phyloP scores from a whole-genome alignment of 139 green algal species.

The Coccomyxa sp. region DNA sequence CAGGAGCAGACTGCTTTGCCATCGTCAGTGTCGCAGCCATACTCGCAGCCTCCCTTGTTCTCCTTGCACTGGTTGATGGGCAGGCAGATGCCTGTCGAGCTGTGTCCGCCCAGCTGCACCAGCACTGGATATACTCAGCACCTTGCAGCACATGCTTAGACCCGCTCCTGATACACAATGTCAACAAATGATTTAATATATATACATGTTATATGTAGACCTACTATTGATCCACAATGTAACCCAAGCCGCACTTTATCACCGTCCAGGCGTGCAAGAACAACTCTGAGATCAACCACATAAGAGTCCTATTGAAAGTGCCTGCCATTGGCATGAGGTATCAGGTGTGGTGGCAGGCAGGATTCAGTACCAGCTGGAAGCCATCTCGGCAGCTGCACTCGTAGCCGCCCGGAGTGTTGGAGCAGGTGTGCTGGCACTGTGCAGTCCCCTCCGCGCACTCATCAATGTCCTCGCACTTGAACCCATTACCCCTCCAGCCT shows the following conservation, averaged over 20 bases:
- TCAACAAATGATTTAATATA: too few species aligned
- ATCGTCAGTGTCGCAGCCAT: constrained; percentile 11
- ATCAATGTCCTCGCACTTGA: constrained; percentile 45
- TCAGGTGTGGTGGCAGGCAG: neutral
- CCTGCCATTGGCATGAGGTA: neutral
- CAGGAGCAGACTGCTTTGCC: constrained; percentile 16
- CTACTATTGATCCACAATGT: too few species aligned
- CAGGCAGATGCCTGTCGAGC: constrained; percentile 29
- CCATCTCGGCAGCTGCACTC: constrained; percentile 31
- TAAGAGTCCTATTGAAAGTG: too few species aligned
- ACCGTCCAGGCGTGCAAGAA: too few species aligned
- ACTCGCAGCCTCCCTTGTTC: constrained; percentile 15
- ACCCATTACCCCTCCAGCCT: constrained; percentile 39
- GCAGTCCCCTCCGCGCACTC: constrained; percentile 36
- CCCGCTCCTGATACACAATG: too few species aligned
- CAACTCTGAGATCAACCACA: too few species aligned
- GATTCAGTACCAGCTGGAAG: constrained; percentile 31
- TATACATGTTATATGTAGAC: too few species aligned
- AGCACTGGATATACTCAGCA: neutral
- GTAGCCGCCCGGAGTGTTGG: constrained; percentile 33
- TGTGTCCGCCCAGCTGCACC: constrained; percentile 31
- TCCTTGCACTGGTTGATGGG: constrained; percentile 15
- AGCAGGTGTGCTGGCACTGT: constrained; percentile 37
- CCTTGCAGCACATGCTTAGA: too few species aligned
- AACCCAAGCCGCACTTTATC: too few species aligned